Base-by-base conservation (phyloP, 345 rosid genomes). In the Trapa incisa region DNA sequence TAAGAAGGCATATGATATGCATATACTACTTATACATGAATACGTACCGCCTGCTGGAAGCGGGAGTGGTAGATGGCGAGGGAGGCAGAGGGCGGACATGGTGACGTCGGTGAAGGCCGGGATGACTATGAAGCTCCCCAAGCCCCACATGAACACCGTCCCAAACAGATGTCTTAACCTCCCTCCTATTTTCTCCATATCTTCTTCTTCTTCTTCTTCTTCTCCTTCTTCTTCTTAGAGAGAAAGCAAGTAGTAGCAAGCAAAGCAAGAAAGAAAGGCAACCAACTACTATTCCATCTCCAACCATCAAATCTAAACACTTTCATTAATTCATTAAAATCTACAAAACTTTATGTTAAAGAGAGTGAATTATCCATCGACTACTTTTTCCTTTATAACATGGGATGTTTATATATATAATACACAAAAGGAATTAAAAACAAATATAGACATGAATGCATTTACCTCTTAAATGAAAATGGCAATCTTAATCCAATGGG, bases 1-100 rank as follows among this genome's bases (percentile, higher is more conserved):
- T 39, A 39, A 41, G 29, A 22, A 22, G 29, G 29, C 29, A 22
- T 22, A 22, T 22, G 29, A 22, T 22, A 22, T 22, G 29, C 29
- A 22, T 22, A 22, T 22, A 22, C 29, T 22, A 22, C 29, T 22
- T 22, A 22, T 22, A 22, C 29, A 22, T 22, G 29, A 22, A 22
- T 58, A 56, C 80, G 1, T 81, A 92, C 98, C 65, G 93, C 95
- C 82, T 89, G 98, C 58, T 89, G 89, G 69, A 80, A 43, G 12
- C 96, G 92, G 61, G 95, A 71, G 79, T 89, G 89, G 73, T 85
- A 92, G 61, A 92, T 89, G 82, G 96, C 96, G 15, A 87, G 80
- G 52, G 98, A 92, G 89, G 80, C 98, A 92, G 72, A 92, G 81
- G 1, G 98, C 96, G 0, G 68, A 16, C 85, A 92, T 86, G 64